Evolutionary conservation across 768 basidiomycete genomes (phyloP).

Genomic region (Boletus pseudopeckii): DNA sequence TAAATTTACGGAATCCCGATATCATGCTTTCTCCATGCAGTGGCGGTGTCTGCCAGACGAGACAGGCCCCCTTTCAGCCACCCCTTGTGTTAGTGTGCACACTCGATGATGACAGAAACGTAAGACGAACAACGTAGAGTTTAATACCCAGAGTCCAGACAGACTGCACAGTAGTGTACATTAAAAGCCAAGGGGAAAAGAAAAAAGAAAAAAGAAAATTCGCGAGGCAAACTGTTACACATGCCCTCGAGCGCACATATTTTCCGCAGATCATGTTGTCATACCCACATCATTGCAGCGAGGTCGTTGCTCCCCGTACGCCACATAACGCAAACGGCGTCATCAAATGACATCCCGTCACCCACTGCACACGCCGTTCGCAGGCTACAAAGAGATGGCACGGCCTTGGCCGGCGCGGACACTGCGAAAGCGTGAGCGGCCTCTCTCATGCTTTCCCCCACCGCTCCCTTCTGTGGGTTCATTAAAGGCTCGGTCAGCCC

Average conservation of each 20-base stretch:
- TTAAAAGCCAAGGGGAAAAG: conserved; percentile 10
- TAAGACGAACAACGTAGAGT: conserved; percentile 12
- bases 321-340: conserved; percentile 31
- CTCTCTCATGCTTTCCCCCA: conserved; percentile 51
- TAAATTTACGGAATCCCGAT: conserved; percentile 30
- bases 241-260: conserved; percentile 18
- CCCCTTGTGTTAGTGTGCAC: not conserved
- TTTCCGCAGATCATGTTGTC: conserved; percentile 29
- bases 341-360: conserved; percentile 26
- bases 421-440: conserved; percentile 62
- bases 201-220: conserved; percentile 6
- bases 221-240: conserved; percentile 1
- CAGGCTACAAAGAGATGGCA: conserved; percentile 75
- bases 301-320: conserved; percentile 26
- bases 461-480: conserved; percentile 49
- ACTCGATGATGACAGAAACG: conserved; percentile 14
- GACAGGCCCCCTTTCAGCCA: no score
- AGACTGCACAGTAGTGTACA: conserved; percentile 7
- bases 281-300: conserved; percentile 32
- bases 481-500: conserved; percentile 72
- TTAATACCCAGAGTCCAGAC: conserved; percentile 23
- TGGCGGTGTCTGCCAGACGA: conserved; percentile 19
- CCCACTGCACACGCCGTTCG: conserved; percentile 24
- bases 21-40: conserved; percentile 29
- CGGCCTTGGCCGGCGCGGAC: conserved; percentile 67